phyloP scores from a whole-genome alignment of 305 asterid genomes.

The Fraxinus xanthoxyloides region DNA sequence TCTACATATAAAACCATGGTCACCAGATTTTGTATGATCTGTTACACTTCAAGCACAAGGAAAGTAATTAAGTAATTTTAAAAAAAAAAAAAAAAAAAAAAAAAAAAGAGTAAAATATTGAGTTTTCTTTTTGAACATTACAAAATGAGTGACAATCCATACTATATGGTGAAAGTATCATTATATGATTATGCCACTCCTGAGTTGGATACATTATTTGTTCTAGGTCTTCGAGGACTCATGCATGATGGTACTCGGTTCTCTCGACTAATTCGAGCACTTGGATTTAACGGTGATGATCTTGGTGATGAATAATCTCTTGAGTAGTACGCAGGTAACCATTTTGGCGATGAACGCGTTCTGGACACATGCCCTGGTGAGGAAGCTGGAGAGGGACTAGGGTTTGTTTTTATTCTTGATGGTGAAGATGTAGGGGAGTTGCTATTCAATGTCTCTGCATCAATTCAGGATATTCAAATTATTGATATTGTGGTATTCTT shows the following conservation, averaged over 20 bases:
- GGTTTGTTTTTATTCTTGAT: constrained; percentile 21
- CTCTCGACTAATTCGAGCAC: constrained; percentile 30
- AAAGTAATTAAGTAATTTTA: too few species aligned
- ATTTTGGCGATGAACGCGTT: background rate
- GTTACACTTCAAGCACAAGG: too few species aligned
- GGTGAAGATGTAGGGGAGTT: constrained; percentile 5
- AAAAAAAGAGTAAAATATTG: too few species aligned
- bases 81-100: too few species aligned
- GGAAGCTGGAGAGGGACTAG: background rate
- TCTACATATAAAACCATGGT: too few species aligned
- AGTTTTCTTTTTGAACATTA: too few species aligned
- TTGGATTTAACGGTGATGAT: constrained; percentile 28
- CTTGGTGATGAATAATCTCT: background rate
- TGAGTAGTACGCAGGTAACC: background rate
- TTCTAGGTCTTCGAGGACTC: background rate
- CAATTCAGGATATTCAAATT: background rate
- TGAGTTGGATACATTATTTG: background rate
- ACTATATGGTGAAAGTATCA: too few species aligned
- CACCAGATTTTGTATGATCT: too few species aligned
- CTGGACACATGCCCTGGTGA: background rate
- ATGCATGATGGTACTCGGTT: background rate
- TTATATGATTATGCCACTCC: background rate
- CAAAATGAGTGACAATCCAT: constrained; percentile 12
- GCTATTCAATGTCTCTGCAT: background rate
- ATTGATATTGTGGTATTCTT: background rate